Conservation (phyloP, 1,139 yeast genomes). For the Pichia sp. region DNA sequence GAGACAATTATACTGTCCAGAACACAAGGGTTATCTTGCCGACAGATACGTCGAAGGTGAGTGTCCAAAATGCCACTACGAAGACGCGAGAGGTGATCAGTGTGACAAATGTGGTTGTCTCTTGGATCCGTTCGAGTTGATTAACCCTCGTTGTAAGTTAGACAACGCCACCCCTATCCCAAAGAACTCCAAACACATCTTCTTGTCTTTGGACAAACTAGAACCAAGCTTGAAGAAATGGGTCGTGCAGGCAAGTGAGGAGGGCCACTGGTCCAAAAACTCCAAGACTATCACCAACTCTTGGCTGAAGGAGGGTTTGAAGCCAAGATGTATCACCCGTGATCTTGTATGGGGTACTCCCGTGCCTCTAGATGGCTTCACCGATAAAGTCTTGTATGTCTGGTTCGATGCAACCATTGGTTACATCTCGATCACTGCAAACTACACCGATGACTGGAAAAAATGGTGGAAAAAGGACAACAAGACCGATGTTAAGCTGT, state of each 20-base stretch:
- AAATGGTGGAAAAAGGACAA: conserved; percentile 86
- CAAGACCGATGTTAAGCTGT: conserved; percentile 55
- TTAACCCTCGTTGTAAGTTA: conserved; percentile 91
- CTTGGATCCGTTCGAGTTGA: conserved; percentile 86
- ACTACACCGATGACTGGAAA: conserved; percentile 74
- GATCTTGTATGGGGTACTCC: conserved; percentile 99
- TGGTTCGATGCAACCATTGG: conserved; percentile 99
- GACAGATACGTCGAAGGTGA: conserved; percentile 97
- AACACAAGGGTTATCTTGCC: conserved; percentile 86
- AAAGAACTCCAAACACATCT: conserved; percentile 79
- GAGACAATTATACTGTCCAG: conserved; percentile 87
- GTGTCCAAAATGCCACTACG: conserved; percentile 91
- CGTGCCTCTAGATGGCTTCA: conserved; percentile 79
- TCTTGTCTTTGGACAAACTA: conserved; percentile 75
- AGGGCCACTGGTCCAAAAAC: conserved; percentile 90
- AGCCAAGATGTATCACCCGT: conserved; percentile 94
- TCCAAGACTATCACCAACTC: conserved; percentile 81
- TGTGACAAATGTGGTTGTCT: conserved; percentile 94
- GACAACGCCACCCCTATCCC: conserved; percentile 80
- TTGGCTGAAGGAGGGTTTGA: conserved; percentile 91
- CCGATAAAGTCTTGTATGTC: conserved; percentile 88
- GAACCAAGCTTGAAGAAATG: conserved; percentile 71
- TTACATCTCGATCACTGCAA: conserved; percentile 91
- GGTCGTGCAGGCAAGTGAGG: conserved; percentile 60
- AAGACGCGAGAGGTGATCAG: conserved; percentile 98